Evolutionary conservation across 208 protist genomes (phyloP), one percentile per base, ranked within the genome.

Genomic region (Angomonas ambiguus): DNA sequence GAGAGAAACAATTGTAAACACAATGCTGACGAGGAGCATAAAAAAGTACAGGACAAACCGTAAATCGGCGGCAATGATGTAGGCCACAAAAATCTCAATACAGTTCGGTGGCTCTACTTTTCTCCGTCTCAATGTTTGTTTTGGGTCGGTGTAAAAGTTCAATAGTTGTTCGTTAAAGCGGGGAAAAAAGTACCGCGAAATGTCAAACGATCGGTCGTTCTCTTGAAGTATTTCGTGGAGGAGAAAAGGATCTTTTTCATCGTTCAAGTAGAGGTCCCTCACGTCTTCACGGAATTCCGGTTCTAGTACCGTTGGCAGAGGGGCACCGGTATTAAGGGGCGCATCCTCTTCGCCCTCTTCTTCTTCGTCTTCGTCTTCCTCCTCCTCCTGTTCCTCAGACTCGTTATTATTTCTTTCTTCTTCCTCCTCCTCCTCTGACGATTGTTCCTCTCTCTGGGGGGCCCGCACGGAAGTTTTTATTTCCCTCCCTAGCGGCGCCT

Each of bases 1-100:
- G 34, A 85, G 72, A 3, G 77, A 76, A 8, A 85, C 68, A 35
- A 85, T 35, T 13, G 71, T 69, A 34, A 92, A 65, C 5, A 83
- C 42, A 22, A 80, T 38, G 20, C 67, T 69, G 2, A 85, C 22
- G 35, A 83, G 59, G 1, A 83, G 69, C 11, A 71, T 8, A 20
- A 45, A 33, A 3, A 83, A 42, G 58, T 83, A 84, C 18, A 79
- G 18, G 22, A 71, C 31, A 13, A 81, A 20, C 38, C 72, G 77
- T 3, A 69, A 42, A 61, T 88, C 82, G 10, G 69, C 63, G 28
- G 67, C 61, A 58, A 88, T 71, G 25, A 84, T 41, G 28, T 77
- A 74, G 20, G 76, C 72, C 1, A 71, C 30, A 33, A 56, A 33
- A 18, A 33, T 31, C 74, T 87, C 80, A 22, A 74, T 53, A 33